phyloP scores from a whole-genome alignment of 2,329 filamentous ascomycete species.

The Metarhizium robertsii region DNA sequence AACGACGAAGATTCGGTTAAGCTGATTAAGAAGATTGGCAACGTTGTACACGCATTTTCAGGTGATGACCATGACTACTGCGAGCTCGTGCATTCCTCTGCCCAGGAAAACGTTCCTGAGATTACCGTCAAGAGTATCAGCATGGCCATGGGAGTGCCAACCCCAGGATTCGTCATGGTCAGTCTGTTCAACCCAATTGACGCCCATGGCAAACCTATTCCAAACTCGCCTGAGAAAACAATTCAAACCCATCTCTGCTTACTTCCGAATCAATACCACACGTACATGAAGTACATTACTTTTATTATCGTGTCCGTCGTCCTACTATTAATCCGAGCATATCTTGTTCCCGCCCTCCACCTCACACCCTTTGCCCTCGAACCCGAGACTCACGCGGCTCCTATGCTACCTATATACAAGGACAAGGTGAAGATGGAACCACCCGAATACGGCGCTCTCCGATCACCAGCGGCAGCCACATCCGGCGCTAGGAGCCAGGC shows the following conservation, averaged over 20 bases:
- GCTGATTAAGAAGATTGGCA: slow-evolving; percentile 68
- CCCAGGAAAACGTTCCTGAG: slow-evolving; percentile 59
- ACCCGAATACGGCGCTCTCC: slow-evolving; percentile 13
- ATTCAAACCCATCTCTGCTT: slow-evolving; percentile 86
- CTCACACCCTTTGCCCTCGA: slow-evolving; percentile 46
- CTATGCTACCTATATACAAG: slow-evolving; percentile 36
- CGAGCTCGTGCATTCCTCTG: slow-evolving; percentile 68
- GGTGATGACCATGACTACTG: slow-evolving; percentile 99
- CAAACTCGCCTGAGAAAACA: slow-evolving; percentile 41
- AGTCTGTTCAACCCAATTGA: slow-evolving; percentile 91
- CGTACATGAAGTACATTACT: slow-evolving; percentile 69
- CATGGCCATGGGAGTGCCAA: slow-evolving; percentile 92
- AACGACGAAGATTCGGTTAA: slow-evolving; percentile 65
- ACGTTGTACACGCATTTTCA: slow-evolving; percentile 79
- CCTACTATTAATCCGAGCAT: slow-evolving; percentile 41
- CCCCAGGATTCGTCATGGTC: slow-evolving; percentile 77
- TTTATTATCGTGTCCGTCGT: slow-evolving; percentile 47
- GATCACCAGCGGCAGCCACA: slow-evolving; percentile 6
- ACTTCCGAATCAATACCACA: slow-evolving; percentile 76
- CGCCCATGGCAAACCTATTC: slow-evolving; percentile 38
- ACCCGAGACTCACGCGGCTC: slow-evolving; percentile 17
- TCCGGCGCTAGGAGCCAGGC: slow-evolving; percentile 12
- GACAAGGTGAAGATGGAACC: slow-evolving; percentile 45
- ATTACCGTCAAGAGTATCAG: slow-evolving; percentile 93
- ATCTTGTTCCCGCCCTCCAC: slow-evolving; percentile 46